These are phyloP conservation scores for Centaurea solstitialis DNA, from an alignment of 129 eudicot genomes.

Conservation along the genomic window DNA sequence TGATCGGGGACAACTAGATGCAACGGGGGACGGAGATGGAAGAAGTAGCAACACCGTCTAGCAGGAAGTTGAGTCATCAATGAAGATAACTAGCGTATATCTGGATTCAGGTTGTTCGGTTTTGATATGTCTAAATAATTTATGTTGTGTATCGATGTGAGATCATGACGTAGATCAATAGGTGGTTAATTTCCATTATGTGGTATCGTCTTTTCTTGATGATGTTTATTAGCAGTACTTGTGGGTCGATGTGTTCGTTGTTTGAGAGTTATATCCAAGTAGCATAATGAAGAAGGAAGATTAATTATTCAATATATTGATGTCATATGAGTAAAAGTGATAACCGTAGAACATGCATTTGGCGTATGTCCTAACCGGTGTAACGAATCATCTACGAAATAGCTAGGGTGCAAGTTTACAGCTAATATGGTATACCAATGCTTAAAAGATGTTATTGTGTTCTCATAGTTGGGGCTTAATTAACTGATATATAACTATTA, in stretches of 20 bases:
- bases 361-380: too few species aligned
- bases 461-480: too few species aligned
- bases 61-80: not conserved
- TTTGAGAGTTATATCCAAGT: not conserved
- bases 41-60: not conserved
- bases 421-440: too few species aligned
- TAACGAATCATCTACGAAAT: too few species aligned
- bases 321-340: too few species aligned
- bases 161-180: not conserved
- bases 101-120: not conserved
- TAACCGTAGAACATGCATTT: too few species aligned
- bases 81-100: not conserved
- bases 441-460: too few species aligned
- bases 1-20: not conserved
- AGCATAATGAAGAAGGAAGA: not conserved
- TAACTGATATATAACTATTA: too few species aligned
- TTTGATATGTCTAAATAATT: not conserved
- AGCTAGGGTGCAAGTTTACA: too few species aligned
- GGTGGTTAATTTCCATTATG: not conserved
- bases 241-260: not conserved
- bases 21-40: not conserved
- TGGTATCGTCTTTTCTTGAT: not conserved
- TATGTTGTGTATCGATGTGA: not conserved
- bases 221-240: not conserved
- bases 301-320: too few species aligned